Evolutionary conservation across 1,139 yeast species (phyloP), one percentile per base, ranked within the genome.

Genomic region (Nadsonia commutata): DNA sequence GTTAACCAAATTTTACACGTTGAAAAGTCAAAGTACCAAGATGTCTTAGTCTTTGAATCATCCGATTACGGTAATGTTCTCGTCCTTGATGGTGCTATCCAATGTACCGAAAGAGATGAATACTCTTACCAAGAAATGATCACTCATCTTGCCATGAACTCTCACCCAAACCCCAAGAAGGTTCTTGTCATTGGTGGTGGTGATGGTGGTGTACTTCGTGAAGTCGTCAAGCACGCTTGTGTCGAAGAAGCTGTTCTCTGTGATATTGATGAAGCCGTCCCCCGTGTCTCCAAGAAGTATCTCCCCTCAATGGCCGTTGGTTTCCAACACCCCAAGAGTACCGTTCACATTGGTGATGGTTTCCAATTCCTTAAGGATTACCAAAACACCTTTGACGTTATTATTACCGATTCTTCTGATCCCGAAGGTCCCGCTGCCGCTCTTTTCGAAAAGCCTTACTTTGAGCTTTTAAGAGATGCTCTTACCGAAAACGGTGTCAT

Each of bases 381-480:
- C 52, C 58, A 66, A 55, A 61, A 63, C 47, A 71, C 72, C 52
- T 88, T 71, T 58, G 97, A 90, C 61, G 80, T 88, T 41, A 86
- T 90, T 52, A 86, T 90, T 54, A 86, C 96, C 33, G 98, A 90
- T 62, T 83, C 95, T 8, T 82, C 94, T 9, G 98, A 90, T 61
- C 97, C 97, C 2, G 97, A 90, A 56, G 98, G 98, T 1, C 98
- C 98, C 8, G 98, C 98, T 2, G 95, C 80, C 56, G 84, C 85
- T 40, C 81, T 90, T 52, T 90, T 90, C 70, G 88, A 86, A 63
- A 72, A 74, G 52, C 77, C 76, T 48, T 90, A 88, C 66, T 90
- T 88, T 63, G 70, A 75, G 56, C 68, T 90, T 43, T 67, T 90
- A 45, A 59, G 68, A 49, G 74, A 75, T 48, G 85, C 95, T 2